phyloP scores from a whole-genome alignment of 2,329 filamentous ascomycete species.

The Alternaria arbusti region DNA sequence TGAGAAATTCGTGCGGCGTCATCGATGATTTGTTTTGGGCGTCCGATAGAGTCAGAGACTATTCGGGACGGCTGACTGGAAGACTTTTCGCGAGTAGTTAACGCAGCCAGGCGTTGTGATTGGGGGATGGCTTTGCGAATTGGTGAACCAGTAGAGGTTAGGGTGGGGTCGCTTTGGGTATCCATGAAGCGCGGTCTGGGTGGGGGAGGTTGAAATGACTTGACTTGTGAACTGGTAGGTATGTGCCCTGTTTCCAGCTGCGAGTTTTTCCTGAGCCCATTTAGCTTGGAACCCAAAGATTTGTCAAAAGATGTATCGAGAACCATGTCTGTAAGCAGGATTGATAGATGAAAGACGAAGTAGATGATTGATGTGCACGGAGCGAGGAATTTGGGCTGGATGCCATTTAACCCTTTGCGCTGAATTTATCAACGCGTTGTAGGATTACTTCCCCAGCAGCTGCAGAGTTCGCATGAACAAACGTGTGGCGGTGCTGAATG shows the following conservation, averaged over 20 bases:
- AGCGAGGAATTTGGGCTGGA: neutral
- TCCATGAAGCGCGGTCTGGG: neutral
- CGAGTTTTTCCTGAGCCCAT: neutral
- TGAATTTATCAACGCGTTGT: neutral
- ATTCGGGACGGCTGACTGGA: neutral
- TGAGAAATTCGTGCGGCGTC: neutral
- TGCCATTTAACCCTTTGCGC: neutral
- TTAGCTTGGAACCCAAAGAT: neutral
- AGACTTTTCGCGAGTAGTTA: neutral
- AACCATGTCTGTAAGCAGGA: neutral
- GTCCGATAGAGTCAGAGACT: neutral
- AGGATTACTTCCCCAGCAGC: neutral
- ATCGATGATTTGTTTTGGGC: neutral
- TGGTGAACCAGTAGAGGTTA: neutral
- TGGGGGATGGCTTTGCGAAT: neutral
- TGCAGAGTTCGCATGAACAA: neutral
- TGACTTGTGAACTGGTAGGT: neutral
- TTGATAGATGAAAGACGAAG: neutral
- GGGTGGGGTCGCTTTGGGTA: neutral
- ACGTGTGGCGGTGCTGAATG: constrained; percentile 15
- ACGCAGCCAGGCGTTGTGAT: neutral
- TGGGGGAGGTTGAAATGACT: neutral
- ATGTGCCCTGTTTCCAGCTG: neutral
- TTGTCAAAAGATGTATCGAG: neutral
- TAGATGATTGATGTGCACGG: neutral